Base-by-base conservation (phyloP, 2,329 filamentous ascomycete genomes). In the Aspergillus luchuensis region DNA sequence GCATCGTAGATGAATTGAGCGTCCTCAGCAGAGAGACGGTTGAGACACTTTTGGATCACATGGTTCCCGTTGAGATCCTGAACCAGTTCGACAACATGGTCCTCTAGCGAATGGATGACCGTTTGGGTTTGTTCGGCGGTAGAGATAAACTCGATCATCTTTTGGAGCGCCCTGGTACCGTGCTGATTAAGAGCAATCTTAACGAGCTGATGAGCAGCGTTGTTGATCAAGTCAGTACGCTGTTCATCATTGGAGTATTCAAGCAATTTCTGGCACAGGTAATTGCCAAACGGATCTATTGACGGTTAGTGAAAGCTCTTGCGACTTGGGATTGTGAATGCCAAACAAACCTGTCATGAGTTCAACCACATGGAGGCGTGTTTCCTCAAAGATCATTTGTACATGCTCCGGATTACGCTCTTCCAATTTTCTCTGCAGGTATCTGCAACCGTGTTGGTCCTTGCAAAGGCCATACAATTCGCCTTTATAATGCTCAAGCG, bases 61-160 rank as follows among this genome's bases (percentile, higher is more conserved):
- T 99, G 95, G 72, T 99, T 99, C 76, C 95, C 95, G 73, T 99
- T 99, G 56, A 99, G 84, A 70, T 99, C 95, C 76, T 99, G 92
- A 63, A 99, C 97, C 57, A 99, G 85, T 69, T 95, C 90, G 19
- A 99, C 95, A 52, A 99, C 95, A 62, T 91, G 88, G 74, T 88
- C 85, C 65, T 89, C 86, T 54, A 99, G 85, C 13, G 95, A 91
- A 57, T 90, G 84, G 66, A 96, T 96, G 75, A 99, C 95, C 67
- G 91, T 89, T 68, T 90, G 84, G 54, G 94, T 90, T 79, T 99
- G 95, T 71, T 90, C 88, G 3, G 88, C 84, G 25, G 91, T 96
- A 56, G 89, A 91, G 71, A 99, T 91, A 75, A 91, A 96, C 79
- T 99, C 95, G 67, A 99, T 99, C 95, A 99, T 99, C 85, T 98